A percentile compares a stretch with the other conserved stretches of the same genome.
Evolutionary conservation across 192 early-diverging fungal species (phyloP).

Genomic region (Kappamyces sp.): DNA sequence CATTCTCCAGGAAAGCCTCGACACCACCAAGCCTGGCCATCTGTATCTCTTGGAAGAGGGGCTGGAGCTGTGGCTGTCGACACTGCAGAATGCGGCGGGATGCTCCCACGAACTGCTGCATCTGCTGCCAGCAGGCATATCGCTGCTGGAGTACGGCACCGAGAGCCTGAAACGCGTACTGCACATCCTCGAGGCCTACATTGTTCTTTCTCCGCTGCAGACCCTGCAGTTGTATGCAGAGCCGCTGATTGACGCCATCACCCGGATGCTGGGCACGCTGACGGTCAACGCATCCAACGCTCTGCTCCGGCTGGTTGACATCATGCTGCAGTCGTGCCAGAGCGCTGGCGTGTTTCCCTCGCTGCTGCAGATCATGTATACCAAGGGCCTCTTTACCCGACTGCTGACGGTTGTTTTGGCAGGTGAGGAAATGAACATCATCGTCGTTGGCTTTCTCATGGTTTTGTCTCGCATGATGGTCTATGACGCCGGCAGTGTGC

Average conservation of each 20-base stretch:
- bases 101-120: conserved; percentile 47
- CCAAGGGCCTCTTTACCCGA: conserved; percentile 50
- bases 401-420: conserved; percentile 51
- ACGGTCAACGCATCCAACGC: conserved; percentile 52
- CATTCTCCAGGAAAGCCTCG: conserved; percentile 68
- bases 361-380: conserved; percentile 47
- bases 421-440: conserved; percentile 43
- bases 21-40: conserved; percentile 55
- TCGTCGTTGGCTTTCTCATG: conserved; percentile 57
- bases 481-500: conserved; percentile 45
- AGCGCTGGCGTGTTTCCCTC: conserved; percentile 26
- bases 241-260: conserved; percentile 19
- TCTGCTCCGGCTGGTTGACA: conserved; percentile 58
- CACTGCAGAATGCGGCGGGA: conserved; percentile 61
- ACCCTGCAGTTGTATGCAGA: conserved; percentile 45
- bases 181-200: conserved; percentile 80
- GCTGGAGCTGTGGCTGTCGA: conserved; percentile 81
- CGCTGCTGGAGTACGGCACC: conserved; percentile 65
- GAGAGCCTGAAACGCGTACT: conserved; percentile 71
- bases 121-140: conserved; percentile 58
- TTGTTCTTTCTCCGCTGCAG: conserved; percentile 55
- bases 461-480: conserved; percentile 58
- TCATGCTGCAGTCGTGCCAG: conserved; percentile 42
- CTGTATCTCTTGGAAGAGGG: conserved; percentile 86
- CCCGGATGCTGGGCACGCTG: conserved; percentile 46